Evolutionary conservation across 1,284 basidiomycete species (phyloP).

Genomic region (Moesziomyces sp.): DNA sequence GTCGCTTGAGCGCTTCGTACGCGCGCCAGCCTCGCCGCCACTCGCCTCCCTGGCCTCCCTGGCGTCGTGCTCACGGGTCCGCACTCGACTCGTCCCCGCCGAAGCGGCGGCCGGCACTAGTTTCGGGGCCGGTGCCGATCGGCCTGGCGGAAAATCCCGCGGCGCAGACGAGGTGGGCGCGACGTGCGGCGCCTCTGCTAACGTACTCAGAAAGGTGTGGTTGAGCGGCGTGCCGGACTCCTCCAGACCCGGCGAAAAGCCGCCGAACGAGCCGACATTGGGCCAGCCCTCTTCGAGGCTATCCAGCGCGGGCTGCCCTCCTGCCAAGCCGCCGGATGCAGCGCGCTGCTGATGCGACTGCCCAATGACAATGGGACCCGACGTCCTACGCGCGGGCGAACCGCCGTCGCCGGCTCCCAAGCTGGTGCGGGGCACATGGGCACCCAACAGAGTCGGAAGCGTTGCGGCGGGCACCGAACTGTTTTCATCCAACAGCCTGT

Average conservation of each 20-base stretch:
- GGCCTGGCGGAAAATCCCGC: conserved; percentile 49
- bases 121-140: conserved; percentile 50
- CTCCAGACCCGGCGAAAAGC: conserved; percentile 47
- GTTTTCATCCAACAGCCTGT: conserved; percentile 32
- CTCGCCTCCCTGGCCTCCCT: conserved; percentile 2
- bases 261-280: conserved; percentile 14
- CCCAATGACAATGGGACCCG: conserved; percentile 34
- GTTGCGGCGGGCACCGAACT: not conserved
- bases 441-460: not conserved
- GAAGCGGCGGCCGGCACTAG: conserved; percentile 33
- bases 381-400: conserved; percentile 29
- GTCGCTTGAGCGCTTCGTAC: conserved; percentile 31
- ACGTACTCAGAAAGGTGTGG: conserved; percentile 70
- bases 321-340: conserved; percentile 7
- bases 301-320: conserved; percentile 12
- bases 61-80: conserved; percentile 6
- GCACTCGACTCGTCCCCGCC: conserved; percentile 12
- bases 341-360: conserved; percentile 16
- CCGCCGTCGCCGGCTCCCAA: conserved; percentile 21
- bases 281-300: conserved; percentile 33
- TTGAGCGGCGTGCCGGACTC: conserved; percentile 70
- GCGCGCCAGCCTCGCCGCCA: not conserved
- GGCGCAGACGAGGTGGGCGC: conserved; percentile 6
- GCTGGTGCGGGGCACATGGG: conserved; percentile 6
- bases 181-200: conserved; percentile 67